Evolutionary conservation across 305 asterid genomes (phyloP).

Genomic region (Rubia peregrina): DNA sequence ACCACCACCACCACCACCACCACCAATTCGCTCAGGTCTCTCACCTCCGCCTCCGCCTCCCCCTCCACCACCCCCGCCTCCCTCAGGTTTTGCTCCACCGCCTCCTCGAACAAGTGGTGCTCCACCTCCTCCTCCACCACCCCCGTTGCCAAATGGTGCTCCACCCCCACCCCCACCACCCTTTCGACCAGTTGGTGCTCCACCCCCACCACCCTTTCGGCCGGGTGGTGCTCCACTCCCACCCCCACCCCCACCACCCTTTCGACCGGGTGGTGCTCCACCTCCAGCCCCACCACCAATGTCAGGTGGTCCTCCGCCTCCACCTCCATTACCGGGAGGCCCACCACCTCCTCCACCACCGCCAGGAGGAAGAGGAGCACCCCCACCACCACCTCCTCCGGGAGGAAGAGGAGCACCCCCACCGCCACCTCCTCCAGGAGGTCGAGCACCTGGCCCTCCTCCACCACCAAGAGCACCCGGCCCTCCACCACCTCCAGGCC

Average conservation of each 20-base stretch:
- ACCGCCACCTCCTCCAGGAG: slow-evolving; percentile 26
- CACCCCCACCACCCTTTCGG: slow-evolving; percentile 13
- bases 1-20: slow-evolving; percentile 21
- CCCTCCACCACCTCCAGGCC: slow-evolving; percentile 52
- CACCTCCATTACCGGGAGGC: slow-evolving; percentile 15
- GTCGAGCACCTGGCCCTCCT: slow-evolving; percentile 28
- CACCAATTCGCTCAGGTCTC: background rate
- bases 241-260: slow-evolving; percentile 4
- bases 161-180: slow-evolving; percentile 19
- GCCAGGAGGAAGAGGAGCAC: slow-evolving; percentile 15
- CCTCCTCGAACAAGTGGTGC: slow-evolving; percentile 5
- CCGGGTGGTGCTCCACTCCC: slow-evolving; percentile 13
- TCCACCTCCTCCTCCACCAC: slow-evolving; percentile 12
- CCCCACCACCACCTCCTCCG: background rate
- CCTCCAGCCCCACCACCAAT: slow-evolving; percentile 10
- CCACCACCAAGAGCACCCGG: slow-evolving; percentile 25
- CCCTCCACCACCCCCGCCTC: slow-evolving; percentile 21
- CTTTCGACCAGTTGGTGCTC: slow-evolving; percentile 20
- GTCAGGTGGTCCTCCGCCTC: slow-evolving; percentile 8
- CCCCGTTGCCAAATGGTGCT: slow-evolving; percentile 5
- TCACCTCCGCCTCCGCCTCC: slow-evolving; percentile 14
- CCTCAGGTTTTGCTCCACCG: slow-evolving; percentile 14
- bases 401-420: background rate
- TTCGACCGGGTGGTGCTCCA: slow-evolving; percentile 5
- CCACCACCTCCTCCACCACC: slow-evolving; percentile 20